Conservation (phyloP, 2,329 filamentous ascomycete genomes). For the Aspergillus brunneoviolaceus region DNA sequence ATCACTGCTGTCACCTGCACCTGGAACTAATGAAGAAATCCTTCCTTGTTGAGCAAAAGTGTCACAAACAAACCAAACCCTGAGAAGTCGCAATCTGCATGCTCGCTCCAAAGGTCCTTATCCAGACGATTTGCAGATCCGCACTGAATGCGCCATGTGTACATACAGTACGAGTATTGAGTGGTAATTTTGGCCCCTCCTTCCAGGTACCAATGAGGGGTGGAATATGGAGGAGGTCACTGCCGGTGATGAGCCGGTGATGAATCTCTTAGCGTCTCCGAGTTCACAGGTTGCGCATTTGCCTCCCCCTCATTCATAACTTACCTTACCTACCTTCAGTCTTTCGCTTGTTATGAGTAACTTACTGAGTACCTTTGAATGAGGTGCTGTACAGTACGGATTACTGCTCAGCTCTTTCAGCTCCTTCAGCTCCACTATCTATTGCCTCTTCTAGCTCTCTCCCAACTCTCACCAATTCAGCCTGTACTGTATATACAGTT, state of each 20-base stretch:
- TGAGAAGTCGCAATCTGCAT: neutral
- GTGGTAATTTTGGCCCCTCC: neutral
- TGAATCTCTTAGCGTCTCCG: slow-evolving; percentile 1
- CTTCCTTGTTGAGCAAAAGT: no score
- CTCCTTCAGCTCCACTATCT: no score
- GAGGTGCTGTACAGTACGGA: no score
- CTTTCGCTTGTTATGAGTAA: no score
- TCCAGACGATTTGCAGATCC: neutral
- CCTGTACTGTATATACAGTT: no score
- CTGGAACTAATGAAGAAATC: no score
- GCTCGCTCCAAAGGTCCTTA: neutral
- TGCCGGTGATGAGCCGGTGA: neutral
- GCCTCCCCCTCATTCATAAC: neutral
- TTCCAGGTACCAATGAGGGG: neutral
- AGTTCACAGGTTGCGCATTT: neutral
- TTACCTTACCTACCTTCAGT: neutral
- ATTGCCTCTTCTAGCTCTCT: no score
- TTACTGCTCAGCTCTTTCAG: no score
- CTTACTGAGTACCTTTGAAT: no score
- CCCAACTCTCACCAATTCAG: no score
- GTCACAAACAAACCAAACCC: neutral
- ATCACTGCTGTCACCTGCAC: no score
- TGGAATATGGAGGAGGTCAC: neutral
- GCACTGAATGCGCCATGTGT: neutral
- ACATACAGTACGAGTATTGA: no score